A percentile compares a stretch with the other conserved stretches of the same genome.
Evolutionary conservation across 768 basidiomycete genomes (phyloP).

Genomic region (Phylloporus arenicola): DNA sequence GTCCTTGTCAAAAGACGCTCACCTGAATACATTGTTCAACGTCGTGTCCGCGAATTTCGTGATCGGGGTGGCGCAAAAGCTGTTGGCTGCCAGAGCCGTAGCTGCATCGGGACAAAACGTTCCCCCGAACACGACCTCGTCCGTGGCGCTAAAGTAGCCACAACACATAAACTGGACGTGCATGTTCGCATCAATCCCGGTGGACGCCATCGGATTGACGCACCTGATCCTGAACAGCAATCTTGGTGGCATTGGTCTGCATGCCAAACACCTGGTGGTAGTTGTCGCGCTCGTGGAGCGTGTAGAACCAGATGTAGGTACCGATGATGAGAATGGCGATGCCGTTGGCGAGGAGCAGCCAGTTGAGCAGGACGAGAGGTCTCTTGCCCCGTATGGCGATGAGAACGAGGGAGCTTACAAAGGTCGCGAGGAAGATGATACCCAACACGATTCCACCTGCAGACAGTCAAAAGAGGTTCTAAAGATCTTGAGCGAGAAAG

Average conservation of each 20-base stretch:
- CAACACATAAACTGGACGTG: constrained; percentile 67
- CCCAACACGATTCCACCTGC: constrained; percentile 68
- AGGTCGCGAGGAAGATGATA: constrained; percentile 59
- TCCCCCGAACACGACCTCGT: constrained; percentile 56
- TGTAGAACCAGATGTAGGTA: constrained; percentile 76
- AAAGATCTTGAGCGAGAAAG: constrained; percentile 3
- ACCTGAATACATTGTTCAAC: constrained; percentile 83
- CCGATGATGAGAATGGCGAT: constrained; percentile 60
- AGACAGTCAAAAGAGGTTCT: not conserved
- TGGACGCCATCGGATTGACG: constrained; percentile 12
- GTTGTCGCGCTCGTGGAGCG: constrained; percentile 63
- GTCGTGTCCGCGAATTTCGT: constrained; percentile 65
- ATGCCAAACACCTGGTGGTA: constrained; percentile 56
- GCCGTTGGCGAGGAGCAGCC: constrained; percentile 60
- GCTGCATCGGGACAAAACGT: constrained; percentile 48
- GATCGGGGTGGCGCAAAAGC: constrained; percentile 69
- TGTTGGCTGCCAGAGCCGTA: constrained; percentile 33
- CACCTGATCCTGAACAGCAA: constrained; percentile 70
- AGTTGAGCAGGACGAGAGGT: constrained; percentile 75
- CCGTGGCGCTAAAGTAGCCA: constrained; percentile 72
- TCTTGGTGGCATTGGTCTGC: constrained; percentile 41
- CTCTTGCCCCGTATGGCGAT: constrained; percentile 63
- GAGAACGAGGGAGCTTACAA: constrained; percentile 64
- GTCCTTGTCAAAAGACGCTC: constrained; percentile 15
- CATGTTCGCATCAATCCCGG: not conserved